Conservation (phyloP, 2,329 filamentous ascomycete species). For the Ceratocystiopsis minuta region DNA sequence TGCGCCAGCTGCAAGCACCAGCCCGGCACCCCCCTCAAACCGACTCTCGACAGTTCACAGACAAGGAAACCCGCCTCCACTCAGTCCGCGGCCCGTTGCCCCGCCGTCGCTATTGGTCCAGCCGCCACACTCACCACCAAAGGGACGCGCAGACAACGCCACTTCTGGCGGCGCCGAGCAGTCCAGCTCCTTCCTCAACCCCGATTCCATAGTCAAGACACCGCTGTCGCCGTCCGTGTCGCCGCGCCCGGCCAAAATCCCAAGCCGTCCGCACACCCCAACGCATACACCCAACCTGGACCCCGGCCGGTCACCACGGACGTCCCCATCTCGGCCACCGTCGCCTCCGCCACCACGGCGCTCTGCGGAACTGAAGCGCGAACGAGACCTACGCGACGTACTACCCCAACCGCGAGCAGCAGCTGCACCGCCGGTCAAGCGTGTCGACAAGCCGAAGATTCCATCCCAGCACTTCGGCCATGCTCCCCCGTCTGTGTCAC, state of each 20-base stretch:
- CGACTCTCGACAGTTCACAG: slow-evolving; percentile 13
- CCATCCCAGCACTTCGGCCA: slow-evolving; percentile 11
- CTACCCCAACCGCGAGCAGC: slow-evolving; percentile 14
- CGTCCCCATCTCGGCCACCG: slow-evolving; percentile 32
- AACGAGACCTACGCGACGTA: slow-evolving; percentile 19
- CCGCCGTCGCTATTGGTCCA: slow-evolving; percentile 51
- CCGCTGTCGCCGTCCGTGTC: slow-evolving; percentile 23
- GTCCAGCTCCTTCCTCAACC: slow-evolving; percentile 29
- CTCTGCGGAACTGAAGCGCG: slow-evolving; percentile 38
- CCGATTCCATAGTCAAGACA: slow-evolving; percentile 24
- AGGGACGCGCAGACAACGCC: slow-evolving; percentile 19
- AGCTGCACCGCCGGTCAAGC: slow-evolving; percentile 58
- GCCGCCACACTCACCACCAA: slow-evolving; percentile 52
- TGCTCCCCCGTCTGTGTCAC: not conserved
- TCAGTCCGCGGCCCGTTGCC: slow-evolving; percentile 24
- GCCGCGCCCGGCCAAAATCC: slow-evolving; percentile 31
- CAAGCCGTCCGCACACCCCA: slow-evolving; percentile 38
- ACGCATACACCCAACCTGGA: slow-evolving; percentile 34
- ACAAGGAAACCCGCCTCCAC: slow-evolving; percentile 24
- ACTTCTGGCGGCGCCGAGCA: slow-evolving; percentile 20
- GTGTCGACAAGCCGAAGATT: slow-evolving; percentile 47
- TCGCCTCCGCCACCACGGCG: slow-evolving; percentile 46
- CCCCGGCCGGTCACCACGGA: slow-evolving; percentile 28
- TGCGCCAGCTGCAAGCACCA: slow-evolving; percentile 4
- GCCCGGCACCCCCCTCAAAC: slow-evolving; percentile 18